Evolutionary conservation across 257 asterid genomes (phyloP), one percentile per base, ranked within the genome.

Genomic region (Leptodermis oblonga): DNA sequence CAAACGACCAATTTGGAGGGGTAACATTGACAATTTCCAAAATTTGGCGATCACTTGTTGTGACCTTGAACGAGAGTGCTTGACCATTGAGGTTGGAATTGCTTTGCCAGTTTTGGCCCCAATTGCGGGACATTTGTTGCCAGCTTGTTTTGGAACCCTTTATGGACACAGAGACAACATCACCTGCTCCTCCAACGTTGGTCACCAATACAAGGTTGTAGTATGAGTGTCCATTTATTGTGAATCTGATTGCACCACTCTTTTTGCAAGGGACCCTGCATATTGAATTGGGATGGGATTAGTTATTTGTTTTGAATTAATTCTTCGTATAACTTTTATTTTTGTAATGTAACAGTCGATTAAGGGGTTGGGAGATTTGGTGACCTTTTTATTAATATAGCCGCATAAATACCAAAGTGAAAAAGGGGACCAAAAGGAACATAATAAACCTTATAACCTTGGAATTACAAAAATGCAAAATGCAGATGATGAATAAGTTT

Each of bases 41-140:
- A 7, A 70, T n/a, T 54, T 43, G 54, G 18, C 78, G 73, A 60
- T 76, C 80, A 51, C 76, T 70, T 9, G 80, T 70, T 6, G 72
- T 70, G 76, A 76, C 58, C 76, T 76, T 63, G 56, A 76, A 64
- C 10, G 80, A 76, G 46, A 76, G 76, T 13, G 76, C 36, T 65
- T 76, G 80, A 5, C 69, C 76, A 14, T 70, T 26, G 13, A 76
- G 68, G 54, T 43, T 31, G 2, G 69, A 33, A 46, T 71, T 58
- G 76, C 63, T 76, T 65, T 76, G 80, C 80, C 80, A 76, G 52
- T 76, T 76, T 34, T 70, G 76, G 25, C 80, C 79, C 80, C 80
- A 76, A 18, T 76, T 76, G 14, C 76, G 53, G 0, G 80, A 70
- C 76, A 76, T 60, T 0, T 46, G 18, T 66, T 42, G 72, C 80